phyloP scores from a whole-genome alignment of 495 filamentous ascomycete species.

The Xylaria grammica region DNA sequence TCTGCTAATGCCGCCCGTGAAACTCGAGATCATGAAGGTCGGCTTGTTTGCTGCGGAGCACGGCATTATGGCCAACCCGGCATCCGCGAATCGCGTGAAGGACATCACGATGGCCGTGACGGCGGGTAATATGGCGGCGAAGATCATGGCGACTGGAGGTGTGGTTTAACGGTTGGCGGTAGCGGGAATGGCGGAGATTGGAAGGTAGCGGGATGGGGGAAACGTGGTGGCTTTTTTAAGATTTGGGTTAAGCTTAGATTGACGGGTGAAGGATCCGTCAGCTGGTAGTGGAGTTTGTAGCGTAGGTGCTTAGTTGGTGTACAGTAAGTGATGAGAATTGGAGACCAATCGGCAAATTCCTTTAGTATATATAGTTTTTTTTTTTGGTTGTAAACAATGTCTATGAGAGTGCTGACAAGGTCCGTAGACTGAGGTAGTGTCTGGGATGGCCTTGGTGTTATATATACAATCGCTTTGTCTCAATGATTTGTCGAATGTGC shows the following conservation, averaged over 20 bases:
- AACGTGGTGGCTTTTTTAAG: conserved; percentile 6
- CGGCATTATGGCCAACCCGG: conserved; percentile 16
- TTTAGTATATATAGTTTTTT: no score
- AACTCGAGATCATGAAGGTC: conserved; percentile 13
- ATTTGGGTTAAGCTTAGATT: neutral
- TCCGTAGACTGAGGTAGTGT: neutral
- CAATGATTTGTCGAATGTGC: neutral
- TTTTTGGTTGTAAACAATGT: no score
- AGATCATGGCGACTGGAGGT: conserved; percentile 12
- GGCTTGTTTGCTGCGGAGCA: conserved; percentile 4
- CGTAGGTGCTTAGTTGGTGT: no score
- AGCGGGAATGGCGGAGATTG: neutral
- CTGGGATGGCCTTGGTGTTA: neutral
- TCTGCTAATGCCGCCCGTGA: conserved; percentile 21
- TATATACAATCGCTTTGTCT: neutral
- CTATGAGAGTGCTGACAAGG: neutral
- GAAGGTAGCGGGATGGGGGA: neutral
- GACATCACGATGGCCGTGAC: conserved; percentile 19
- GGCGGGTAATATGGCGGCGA: conserved; percentile 20
- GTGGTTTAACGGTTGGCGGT: no score
- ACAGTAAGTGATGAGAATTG: neutral
- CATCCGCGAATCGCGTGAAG: conserved; percentile 17
- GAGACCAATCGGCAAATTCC: no score
- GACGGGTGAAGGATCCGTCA: neutral
- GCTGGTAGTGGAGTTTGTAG: neutral